Base-by-base conservation (phyloP, 78 protist genomes). In the Dictyostelium citrinum region DNA sequence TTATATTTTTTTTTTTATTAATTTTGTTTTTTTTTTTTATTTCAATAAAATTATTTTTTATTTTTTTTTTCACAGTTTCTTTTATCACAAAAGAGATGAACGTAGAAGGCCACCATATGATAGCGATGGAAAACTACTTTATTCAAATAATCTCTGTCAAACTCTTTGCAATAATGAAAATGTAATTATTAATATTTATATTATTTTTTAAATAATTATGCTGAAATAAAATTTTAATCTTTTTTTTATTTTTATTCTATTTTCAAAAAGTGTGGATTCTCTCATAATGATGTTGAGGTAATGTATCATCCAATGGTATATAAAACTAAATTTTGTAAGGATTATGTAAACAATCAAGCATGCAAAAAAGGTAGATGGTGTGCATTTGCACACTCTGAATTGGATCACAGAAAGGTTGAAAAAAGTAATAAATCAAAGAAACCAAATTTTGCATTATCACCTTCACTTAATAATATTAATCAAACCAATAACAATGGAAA, bases 331-430 rank as follows among this genome's bases (percentile, higher is more conserved):
- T 14, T 31, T 10, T 88, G 93, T 88, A 78, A 88, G 46, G 85
- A 88, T 46, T 67, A 12, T 46, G 9, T n/a, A n/a, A 24, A 24
- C 17, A 43, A 22, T n/a, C 64, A 64, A 17, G 61, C 68, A 17
- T 88, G 93, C 29, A 88, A 88, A 79, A 88, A 88, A 35, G 80
- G 85, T 27, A 35, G 92, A 61, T 88, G 93, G 93, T 88, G 93
- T 29, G 85, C 85, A 14, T 88, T 78, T 88, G 84, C 85, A 4
- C 93, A 88, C 71, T 83, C 80, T 22, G 86, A 78, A 17, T 9
- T 14, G 4, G 93, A 88, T 68, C 39, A 60, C 3, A 76, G 93
- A 67, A 29, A 31, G 6, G 16, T 37, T 14, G 37, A 58, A 2
- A n/a, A n/a, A n/a, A 58, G 16, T 10, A 67, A 12, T 12, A 82